Percentiles rank a stretch among this genome's conserved stretches.
These are phyloP conservation scores for Desmodesmus armatus DNA, from an alignment of 139 green algal genomes.

Conservation along the genomic window DNA sequence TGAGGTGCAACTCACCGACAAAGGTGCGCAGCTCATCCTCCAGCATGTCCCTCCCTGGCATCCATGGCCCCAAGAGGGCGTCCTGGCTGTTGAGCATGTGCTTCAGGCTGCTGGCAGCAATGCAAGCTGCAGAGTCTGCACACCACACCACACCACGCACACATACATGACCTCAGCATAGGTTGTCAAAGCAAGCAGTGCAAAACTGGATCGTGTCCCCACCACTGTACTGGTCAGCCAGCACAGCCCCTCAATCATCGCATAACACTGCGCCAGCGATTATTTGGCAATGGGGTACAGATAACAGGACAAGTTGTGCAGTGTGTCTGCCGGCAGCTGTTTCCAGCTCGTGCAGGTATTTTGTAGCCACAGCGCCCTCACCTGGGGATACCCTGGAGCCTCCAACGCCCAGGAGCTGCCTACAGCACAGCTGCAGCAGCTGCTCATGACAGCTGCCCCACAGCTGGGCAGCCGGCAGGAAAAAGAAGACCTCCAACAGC, in stretches of 20 bases:
- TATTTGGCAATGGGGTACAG: neutral
- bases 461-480: conserved; percentile 53
- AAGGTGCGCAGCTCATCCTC: conserved; percentile 76
- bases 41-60: conserved; percentile 64
- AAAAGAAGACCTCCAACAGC: conserved; percentile 78
- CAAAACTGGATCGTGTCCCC: no score
- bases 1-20: conserved; percentile 63
- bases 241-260: no score
- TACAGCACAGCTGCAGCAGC: conserved; percentile 72
- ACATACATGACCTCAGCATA: neutral
- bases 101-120: conserved; percentile 51
- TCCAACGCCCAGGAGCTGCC: conserved; percentile 48
- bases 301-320: neutral
- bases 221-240: no score
- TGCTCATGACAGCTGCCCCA: conserved; percentile 61
- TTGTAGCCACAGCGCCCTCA: no score
- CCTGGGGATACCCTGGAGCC: conserved; percentile 21
- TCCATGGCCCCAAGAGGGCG: conserved; percentile 75
- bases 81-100: conserved; percentile 70
- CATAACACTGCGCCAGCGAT: no score
- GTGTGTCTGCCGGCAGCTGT: neutral
- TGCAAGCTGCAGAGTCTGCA: conserved; percentile 49
- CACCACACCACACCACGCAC: neutral
- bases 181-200: neutral
- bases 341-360: neutral